Evolutionary conservation across 2,329 filamentous ascomycete genomes (phyloP).

Genomic region (Alternaria brassicicola): DNA sequence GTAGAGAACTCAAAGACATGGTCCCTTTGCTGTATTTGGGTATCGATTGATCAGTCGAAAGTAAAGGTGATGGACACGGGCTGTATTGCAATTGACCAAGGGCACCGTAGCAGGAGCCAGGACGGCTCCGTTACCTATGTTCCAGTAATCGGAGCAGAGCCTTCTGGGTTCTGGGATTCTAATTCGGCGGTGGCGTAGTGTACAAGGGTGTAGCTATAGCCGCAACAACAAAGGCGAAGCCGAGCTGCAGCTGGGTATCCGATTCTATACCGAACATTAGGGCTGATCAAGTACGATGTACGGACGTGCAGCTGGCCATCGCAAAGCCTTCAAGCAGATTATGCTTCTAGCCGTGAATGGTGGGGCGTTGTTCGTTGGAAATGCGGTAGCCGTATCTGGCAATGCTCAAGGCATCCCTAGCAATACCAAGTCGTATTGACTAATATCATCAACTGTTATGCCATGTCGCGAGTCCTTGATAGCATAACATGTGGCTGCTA

Average conservation of each 20-base stretch:
- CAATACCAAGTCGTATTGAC: background rate
- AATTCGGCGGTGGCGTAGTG: background rate
- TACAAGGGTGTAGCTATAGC: background rate
- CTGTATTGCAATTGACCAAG: background rate
- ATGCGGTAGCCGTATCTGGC: background rate
- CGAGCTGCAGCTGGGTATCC: background rate
- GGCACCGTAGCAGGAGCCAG: background rate
- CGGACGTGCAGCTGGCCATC: background rate
- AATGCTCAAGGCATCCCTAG: background rate
- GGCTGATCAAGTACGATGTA: background rate
- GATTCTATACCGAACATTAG: background rate
- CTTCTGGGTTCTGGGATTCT: background rate
- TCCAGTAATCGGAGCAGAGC: background rate
- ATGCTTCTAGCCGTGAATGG: background rate
- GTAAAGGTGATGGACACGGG: background rate
- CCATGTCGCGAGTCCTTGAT: background rate
- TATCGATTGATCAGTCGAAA: background rate
- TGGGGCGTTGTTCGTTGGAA: background rate
- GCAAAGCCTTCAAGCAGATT: background rate
- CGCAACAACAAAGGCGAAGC: conserved; percentile 3
- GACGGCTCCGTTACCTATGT: background rate
- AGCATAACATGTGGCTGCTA: background rate
- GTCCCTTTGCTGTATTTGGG: background rate
- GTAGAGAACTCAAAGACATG: background rate
- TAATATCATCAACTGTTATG: background rate